phyloP scores from a whole-genome alignment of 2,329 filamentous ascomycete genomes.

The Blastomyces silverae region DNA sequence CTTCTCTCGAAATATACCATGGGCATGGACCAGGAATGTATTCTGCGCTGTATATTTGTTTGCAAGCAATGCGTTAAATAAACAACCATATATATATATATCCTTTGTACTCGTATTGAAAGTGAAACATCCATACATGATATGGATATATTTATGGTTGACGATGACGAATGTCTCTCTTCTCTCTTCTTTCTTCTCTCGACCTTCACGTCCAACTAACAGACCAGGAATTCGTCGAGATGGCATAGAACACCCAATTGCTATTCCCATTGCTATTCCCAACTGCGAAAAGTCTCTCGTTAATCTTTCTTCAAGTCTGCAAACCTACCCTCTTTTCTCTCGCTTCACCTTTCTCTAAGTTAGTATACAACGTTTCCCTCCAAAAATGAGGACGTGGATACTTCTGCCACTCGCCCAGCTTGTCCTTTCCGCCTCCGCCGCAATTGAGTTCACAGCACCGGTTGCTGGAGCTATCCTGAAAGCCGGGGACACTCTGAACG shows the following conservation, averaged over 20 bases:
- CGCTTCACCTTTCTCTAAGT: fast-evolving
- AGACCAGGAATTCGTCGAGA: neutral
- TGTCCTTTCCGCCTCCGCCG: slow-evolving; percentile 9
- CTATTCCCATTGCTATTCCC: neutral
- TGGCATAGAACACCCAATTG: neutral
- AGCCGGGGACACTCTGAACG: slow-evolving; percentile 46
- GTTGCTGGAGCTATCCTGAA: slow-evolving; percentile 46
- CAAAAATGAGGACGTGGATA: neutral
- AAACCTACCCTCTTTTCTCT: neutral
- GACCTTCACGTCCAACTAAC: neutral
- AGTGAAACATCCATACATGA: neutral
- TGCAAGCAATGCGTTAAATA: neutral
- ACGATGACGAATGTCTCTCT: neutral
- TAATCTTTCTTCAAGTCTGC: neutral
- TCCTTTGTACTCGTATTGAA: neutral
- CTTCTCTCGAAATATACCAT: neutral
- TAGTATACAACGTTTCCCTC: neutral
- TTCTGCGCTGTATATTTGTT: neutral
- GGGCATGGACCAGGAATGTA: neutral
- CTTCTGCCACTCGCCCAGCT: slow-evolving; percentile 16
- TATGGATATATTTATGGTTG: no score
- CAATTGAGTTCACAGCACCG: slow-evolving; percentile 48
- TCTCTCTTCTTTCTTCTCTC: neutral
- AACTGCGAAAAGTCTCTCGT: neutral
- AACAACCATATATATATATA: neutral